These are phyloP conservation scores for Trichoderma guizhouense DNA, from an alignment of 2,329 filamentous ascomycete genomes.

Conservation along the genomic window DNA sequence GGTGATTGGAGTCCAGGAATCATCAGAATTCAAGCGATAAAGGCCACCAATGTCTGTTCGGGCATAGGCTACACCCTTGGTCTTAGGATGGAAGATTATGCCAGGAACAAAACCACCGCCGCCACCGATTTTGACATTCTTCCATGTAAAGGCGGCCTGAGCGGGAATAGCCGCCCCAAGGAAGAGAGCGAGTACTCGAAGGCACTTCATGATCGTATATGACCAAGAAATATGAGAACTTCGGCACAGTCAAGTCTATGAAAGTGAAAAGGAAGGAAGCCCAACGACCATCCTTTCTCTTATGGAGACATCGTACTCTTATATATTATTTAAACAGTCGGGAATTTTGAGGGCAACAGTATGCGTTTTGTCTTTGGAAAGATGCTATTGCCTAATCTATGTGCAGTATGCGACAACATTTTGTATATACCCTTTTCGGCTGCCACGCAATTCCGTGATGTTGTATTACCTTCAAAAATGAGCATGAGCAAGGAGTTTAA, in stretches of 20 bases:
- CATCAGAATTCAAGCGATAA: conserved; percentile 6
- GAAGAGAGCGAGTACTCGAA: not conserved
- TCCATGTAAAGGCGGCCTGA: conserved; percentile 6
- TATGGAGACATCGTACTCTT: not conserved
- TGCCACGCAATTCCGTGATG: not conserved
- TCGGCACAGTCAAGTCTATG: not conserved
- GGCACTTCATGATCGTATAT: not conserved
- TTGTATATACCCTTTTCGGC: not conserved
- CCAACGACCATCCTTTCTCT: no score
- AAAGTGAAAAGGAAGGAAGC: not conserved
- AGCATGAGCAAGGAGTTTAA: not conserved
- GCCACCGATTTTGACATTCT: conserved; percentile 12
- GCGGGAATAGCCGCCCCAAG: not conserved
- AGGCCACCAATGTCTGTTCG: conserved; percentile 10
- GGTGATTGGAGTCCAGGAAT: not conserved
- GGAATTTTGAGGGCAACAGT: not conserved
- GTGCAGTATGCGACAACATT: not conserved
- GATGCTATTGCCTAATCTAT: conserved; percentile 4
- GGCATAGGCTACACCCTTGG: not conserved
- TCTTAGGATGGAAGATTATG: conserved; percentile 11
- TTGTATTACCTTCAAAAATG: not conserved
- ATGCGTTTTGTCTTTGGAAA: not conserved
- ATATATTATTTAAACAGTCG: not conserved
- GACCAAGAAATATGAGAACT: not conserved
- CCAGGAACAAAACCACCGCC: conserved; percentile 12